Evolutionary conservation across 2,329 filamentous ascomycete genomes (phyloP).

Genomic region (Penicillium digitatum): DNA sequence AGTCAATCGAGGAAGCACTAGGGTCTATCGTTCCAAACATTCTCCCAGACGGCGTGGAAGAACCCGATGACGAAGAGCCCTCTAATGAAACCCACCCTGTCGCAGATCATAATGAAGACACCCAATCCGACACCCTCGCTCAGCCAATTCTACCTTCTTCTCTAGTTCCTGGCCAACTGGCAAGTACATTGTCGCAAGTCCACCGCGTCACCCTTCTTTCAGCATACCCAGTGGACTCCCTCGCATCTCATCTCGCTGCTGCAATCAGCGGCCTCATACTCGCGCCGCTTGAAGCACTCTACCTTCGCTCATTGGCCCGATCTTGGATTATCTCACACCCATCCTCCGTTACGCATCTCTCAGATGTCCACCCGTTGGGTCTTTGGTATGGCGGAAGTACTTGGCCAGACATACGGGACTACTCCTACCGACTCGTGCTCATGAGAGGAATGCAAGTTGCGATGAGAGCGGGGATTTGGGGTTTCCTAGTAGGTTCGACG

Average conservation of each 20-base stretch:
- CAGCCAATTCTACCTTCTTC: slow-evolving; percentile 19
- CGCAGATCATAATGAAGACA: slow-evolving; percentile 11
- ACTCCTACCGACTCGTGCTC: slow-evolving; percentile 36
- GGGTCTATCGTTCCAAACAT: slow-evolving; percentile 21
- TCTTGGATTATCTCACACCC: slow-evolving; percentile 34
- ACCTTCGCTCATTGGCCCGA: slow-evolving; percentile 38
- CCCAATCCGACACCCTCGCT: slow-evolving; percentile 14
- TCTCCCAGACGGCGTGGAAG: slow-evolving; percentile 33
- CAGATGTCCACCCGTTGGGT: slow-evolving; percentile 32
- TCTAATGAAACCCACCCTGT: slow-evolving; percentile 12
- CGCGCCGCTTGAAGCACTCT: slow-evolving; percentile 41
- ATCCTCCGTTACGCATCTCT: slow-evolving; percentile 19
- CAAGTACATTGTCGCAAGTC: slow-evolving; percentile 15
- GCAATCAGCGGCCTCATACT: slow-evolving; percentile 38
- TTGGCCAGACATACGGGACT: slow-evolving; percentile 30
- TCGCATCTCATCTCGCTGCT: slow-evolving; percentile 41
- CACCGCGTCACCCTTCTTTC: slow-evolving; percentile 45
- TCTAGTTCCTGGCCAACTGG: slow-evolving; percentile 14
- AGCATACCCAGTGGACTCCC: slow-evolving; percentile 40
- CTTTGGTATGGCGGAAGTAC: slow-evolving; percentile 37
- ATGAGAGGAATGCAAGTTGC: slow-evolving; percentile 38
- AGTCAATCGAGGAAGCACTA: slow-evolving; percentile 10
- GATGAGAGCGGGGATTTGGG: slow-evolving; percentile 38
- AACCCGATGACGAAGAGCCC: slow-evolving; percentile 24
- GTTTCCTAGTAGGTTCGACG: slow-evolving; percentile 35